Evolutionary conservation across 1,284 basidiomycete genomes (phyloP).

Genomic region (Moesziomyces parantarcticus): DNA sequence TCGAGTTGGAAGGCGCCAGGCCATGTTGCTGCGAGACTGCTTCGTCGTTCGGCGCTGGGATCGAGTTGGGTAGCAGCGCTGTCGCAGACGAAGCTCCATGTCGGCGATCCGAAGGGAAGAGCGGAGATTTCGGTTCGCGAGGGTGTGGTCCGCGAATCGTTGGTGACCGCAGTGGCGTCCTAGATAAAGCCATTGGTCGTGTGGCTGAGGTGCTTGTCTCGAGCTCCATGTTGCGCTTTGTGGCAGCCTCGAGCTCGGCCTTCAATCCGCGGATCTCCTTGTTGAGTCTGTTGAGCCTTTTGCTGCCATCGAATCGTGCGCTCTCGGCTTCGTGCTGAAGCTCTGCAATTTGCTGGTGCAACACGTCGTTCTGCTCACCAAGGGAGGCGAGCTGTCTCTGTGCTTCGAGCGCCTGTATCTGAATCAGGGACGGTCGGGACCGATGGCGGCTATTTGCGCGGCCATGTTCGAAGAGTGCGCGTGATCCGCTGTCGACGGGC

Average conservation of each 20-base stretch:
- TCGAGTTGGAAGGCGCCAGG: constrained; percentile 31
- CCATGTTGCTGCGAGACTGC: constrained; percentile 4
- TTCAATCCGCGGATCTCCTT: constrained; percentile 58
- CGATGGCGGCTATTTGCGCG: constrained; percentile 16
- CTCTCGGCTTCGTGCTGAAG: constrained; percentile 58
- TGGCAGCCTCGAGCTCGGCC: constrained; percentile 56
- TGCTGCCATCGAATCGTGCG: constrained; percentile 49
- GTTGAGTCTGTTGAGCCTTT: constrained; percentile 48
- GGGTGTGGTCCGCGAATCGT: neutral
- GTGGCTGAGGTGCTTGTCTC: constrained; percentile 17
- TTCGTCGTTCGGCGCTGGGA: neutral
- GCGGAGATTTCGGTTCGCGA: neutral
- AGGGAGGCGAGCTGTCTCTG: constrained; percentile 55
- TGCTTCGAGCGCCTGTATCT: constrained; percentile 40
- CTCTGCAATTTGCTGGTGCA: constrained; percentile 55
- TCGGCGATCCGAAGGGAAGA: too few species aligned
- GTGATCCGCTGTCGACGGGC: constrained; percentile 1
- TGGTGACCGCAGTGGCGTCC: constrained; percentile 12
- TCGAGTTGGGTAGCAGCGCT: neutral
- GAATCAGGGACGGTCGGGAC: constrained; percentile 29
- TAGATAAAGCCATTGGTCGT: constrained; percentile 3
- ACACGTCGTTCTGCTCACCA: constrained; percentile 55
- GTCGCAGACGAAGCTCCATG: neutral
- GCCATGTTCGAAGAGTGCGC: constrained; percentile 5
- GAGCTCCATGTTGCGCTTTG: constrained; percentile 53